Evolutionary conservation across 2,329 filamentous ascomycete species (phyloP), one percentile per base, ranked within the genome.

Genomic region (Pseudocercospora pini-densiflorae): DNA sequence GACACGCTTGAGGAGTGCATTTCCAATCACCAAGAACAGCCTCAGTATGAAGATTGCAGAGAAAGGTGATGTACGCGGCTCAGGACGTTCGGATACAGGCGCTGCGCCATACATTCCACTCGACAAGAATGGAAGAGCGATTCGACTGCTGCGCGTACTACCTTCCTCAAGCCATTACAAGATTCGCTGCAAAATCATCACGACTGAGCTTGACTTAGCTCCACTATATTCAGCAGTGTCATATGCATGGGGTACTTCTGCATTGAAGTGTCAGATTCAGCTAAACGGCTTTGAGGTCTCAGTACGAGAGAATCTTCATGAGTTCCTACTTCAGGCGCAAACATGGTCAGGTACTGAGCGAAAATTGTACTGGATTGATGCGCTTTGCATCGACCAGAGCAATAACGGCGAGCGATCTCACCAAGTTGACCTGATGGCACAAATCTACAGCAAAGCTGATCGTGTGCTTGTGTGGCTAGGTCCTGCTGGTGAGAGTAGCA

Each of bases 331-430:
- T 6, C 29, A 69, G 21, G 59, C 24, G 12, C 51, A 29, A 31
- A 19, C 21, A n/a, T n/a, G 36, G 6, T 27, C n/a, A 7, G 3
- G n/a, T 7, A 12, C 9, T 8, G 43, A 7, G 19, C 16, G 9
- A 3, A 12, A 2, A 5, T 51, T 23, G 14, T 65, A 66, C 12
- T 71, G 69, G 69, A 57, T 63, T n/a, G 69, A 71, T 58, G 67
- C 64, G 1, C 5, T 71, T 2, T 69, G 69, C 21, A 68, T 71
- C n/a, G 49, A 69, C 43, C 69, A 71, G 45, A 12, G 12, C n/a
- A 61, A 66, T 36, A 12, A 49, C 19, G n/a, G n/a, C 7, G 69
- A 71, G 31, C 64, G 63, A 19, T 24, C 43, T 14, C 27, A 60
- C 1, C 69, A 69, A 40, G 64, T 71, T 9, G 36, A 23, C 2